Base-by-base conservation (phyloP, 129 eudicot genomes). In the Apium graveolens region DNA sequence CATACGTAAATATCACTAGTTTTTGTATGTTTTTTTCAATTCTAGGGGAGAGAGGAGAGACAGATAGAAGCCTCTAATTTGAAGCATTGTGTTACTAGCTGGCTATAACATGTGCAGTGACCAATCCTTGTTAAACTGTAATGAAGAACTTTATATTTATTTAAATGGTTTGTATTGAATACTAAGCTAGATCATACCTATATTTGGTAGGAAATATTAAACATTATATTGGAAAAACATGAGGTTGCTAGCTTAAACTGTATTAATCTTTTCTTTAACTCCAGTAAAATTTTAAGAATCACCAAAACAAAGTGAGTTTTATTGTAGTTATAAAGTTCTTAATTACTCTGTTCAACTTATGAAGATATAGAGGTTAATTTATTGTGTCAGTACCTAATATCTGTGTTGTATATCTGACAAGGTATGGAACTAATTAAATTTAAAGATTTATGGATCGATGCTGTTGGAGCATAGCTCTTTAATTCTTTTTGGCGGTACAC, bases 101-200 rank as follows among this genome's bases (percentile, higher is more conserved):
- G 71, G 4, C 12, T 69, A 53, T n/a, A n/a, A 32, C n/a, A 24
- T 21, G 51, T 75, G 75, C 74, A 82, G 85, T 80, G 76, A 76
- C 12, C 48, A 44, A 44, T 84, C 88, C 78, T 80, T 84, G 83
- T 83, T n/a, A n/a, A 79, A 77, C 51, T 81, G 88, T 82, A 80
- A 81, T 79, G 89, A 79, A 79, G 84, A 44, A 45, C 66, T 81
- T 77, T 80, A 73, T 78, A 78, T 73, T 80, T 77, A 65, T 76
- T 77, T 48, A 72, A 75, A 66, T 79, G 82, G 60, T 11, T 34
- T 20, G 14, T 2, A n/a, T 42, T 24, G 14, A 21, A 3, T 11
- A 26, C 4, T 32, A 35, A 32, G 74, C 39, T 18, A 31, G 4
- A 17, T 21, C 7, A 68, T 26, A 32, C 32, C 32, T 60, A 0